Evolutionary conservation across 306 rosid genomes (phyloP), one percentile per base, ranked within the genome.

Genomic region (Astragalus glycyphyllos): DNA sequence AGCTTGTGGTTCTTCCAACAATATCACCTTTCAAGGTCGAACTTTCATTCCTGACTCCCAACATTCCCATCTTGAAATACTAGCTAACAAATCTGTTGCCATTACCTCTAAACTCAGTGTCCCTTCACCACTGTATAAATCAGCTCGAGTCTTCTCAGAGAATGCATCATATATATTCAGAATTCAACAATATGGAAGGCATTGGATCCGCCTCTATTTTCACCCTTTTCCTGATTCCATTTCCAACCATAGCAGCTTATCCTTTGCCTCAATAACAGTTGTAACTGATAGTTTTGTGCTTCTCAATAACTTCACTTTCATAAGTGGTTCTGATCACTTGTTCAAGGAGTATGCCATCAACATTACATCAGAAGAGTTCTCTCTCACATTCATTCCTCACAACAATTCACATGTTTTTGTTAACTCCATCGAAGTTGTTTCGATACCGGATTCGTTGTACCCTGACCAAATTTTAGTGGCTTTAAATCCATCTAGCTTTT

Each of bases 201-300:
- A 58, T 14, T 58, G 65, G 65, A 58, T 58, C n/a, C 65, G 46
- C 5, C 65, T 58, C 65, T 58, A 58, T 26, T 58, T 58, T 58
- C 65, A 58, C n/a, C 65, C 26, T 58, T 58, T 58, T 34, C 46
- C 45, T 7, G 23, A 58, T 58, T 58, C 12, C 26, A 58, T 23
- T 23, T 23, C 29, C 29, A 23, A 23, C 29, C 17, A 6, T 5
- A 57, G 12, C 41, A 57, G n/a, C n/a, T n/a, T 57, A 40, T 11
- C 41, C 17, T 29, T 57, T 12, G 62, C 62, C 7, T 29, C 62
- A 57, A 12, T 57, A 31, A 31, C 17, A 57, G 62, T 57, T 29
- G 14, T 6, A 10, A 12, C 62, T 6, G 17, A 57, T 12, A 31
- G 20, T 12, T 57, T 57, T 7, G 41, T 57, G 6, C 62, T 57